phyloP scores from a whole-genome alignment of 495 filamentous ascomycete genomes.

The Xanthoparmelia taractica region DNA sequence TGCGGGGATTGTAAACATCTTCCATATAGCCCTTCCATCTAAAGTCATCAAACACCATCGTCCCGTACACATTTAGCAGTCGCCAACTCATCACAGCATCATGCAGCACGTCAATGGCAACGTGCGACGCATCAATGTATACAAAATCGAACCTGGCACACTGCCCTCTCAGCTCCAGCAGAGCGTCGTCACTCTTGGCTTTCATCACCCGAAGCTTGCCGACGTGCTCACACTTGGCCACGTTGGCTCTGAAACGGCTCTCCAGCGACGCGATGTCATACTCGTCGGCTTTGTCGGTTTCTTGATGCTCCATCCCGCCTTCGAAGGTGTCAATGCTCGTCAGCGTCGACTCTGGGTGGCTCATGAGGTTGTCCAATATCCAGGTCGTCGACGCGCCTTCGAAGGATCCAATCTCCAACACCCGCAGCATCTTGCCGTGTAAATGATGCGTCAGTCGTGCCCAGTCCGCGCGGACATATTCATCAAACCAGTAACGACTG shows the following conservation, averaged over 20 bases:
- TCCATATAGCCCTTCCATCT: slow-evolving; percentile 17
- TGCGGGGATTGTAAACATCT: slow-evolving; percentile 21
- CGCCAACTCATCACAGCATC: slow-evolving; percentile 19
- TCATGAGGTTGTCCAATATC: slow-evolving; percentile 23
- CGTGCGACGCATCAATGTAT: slow-evolving; percentile 22
- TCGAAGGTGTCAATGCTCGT: slow-evolving; percentile 20
- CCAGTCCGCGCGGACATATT: slow-evolving; percentile 14
- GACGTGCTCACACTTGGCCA: slow-evolving; percentile 14
- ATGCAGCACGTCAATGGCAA: slow-evolving; percentile 20
- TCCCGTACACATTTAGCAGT: slow-evolving; percentile 13
- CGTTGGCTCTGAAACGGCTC: slow-evolving; percentile 14
- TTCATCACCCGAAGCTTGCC: slow-evolving; percentile 18
- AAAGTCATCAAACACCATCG: slow-evolving; percentile 17
- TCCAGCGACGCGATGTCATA: slow-evolving; percentile 15
- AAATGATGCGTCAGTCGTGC: background rate
- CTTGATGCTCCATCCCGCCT: slow-evolving; percentile 22
- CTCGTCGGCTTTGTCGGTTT: background rate
- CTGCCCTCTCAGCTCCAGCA: slow-evolving; percentile 11
- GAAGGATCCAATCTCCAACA: slow-evolving; percentile 20
- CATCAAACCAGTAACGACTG: slow-evolving; percentile 16
- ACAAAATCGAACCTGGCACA: slow-evolving; percentile 12
- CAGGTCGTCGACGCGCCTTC: slow-evolving; percentile 23
- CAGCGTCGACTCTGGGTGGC: slow-evolving; percentile 15
- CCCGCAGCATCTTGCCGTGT: background rate
- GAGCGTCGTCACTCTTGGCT: slow-evolving; percentile 20